Evolutionary conservation across 768 basidiomycete species (phyloP).

Genomic region (Termitomyces sp.): DNA sequence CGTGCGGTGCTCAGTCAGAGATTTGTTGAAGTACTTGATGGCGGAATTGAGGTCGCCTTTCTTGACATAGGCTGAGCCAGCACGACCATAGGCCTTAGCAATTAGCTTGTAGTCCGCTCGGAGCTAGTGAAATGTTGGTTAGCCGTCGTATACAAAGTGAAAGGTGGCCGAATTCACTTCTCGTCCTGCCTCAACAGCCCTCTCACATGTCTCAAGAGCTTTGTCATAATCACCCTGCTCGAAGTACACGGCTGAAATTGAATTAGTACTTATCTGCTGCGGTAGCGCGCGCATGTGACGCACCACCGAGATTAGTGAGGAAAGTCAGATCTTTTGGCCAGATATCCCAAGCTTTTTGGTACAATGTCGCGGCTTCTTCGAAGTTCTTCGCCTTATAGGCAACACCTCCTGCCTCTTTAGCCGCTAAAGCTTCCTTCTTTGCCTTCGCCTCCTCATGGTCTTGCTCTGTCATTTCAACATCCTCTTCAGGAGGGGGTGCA

Average conservation of each 20-base stretch:
- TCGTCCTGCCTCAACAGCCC: slow-evolving; percentile 95
- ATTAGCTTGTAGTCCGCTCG: slow-evolving; percentile 94
- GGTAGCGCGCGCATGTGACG: slow-evolving; percentile 14
- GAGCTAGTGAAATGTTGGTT: slow-evolving; percentile 37
- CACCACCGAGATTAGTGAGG: slow-evolving; percentile 87
- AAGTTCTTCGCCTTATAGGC: slow-evolving; percentile 89
- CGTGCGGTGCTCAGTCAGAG: slow-evolving; percentile 93
- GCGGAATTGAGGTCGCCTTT: slow-evolving; percentile 74
- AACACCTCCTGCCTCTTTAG: slow-evolving; percentile 75
- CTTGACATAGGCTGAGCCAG: slow-evolving; percentile 80
- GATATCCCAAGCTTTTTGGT: slow-evolving; percentile 86
- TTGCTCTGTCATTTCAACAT: slow-evolving; percentile 66
- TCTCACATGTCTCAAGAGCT: slow-evolving; percentile 87
- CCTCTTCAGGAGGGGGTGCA: slow-evolving; percentile 42
- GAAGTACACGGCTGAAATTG: slow-evolving; percentile 74
- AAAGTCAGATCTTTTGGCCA: slow-evolving; percentile 94
- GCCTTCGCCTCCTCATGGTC: slow-evolving; percentile 68
- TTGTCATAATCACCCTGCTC: slow-evolving; percentile 92
- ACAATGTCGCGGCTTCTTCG: slow-evolving; percentile 68
- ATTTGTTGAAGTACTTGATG: slow-evolving; percentile 91
- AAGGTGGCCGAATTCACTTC: slow-evolving; percentile 34
- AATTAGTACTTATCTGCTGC: neutral
- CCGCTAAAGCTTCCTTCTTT: slow-evolving; percentile 75
- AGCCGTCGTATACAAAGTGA: neutral
- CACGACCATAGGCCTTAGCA: slow-evolving; percentile 91